Conservation (phyloP, 2,329 filamentous ascomycete genomes). For the Fusarium haematococcum region DNA sequence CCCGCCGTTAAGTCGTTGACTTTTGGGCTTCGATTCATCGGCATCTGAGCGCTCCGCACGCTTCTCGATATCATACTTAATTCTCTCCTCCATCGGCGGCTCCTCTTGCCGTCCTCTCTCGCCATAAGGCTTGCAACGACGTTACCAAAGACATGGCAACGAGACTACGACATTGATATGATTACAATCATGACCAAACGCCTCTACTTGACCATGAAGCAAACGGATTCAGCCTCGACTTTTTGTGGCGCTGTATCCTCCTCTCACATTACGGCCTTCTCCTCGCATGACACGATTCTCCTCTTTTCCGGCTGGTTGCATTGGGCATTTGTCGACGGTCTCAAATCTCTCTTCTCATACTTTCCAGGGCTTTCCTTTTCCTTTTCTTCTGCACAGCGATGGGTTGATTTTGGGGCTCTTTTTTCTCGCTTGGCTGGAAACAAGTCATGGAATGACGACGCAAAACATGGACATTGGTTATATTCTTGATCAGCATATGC, state of each 20-base stretch:
- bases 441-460: slow-evolving; percentile 24
- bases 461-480: slow-evolving; percentile 31
- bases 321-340: slow-evolving; percentile 24
- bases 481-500: slow-evolving; percentile 40
- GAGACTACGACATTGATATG: slow-evolving; percentile 42
- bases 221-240: slow-evolving; percentile 3
- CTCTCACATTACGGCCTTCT: slow-evolving; percentile 23
- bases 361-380: slow-evolving; percentile 12
- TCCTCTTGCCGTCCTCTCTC: slow-evolving; percentile 20
- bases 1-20: slow-evolving; percentile 56
- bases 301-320: slow-evolving; percentile 4
- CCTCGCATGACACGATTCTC: slow-evolving; percentile 3
- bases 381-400: slow-evolving; percentile 43
- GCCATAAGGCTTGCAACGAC: slow-evolving; percentile 39
- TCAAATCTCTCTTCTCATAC: slow-evolving; percentile 26
- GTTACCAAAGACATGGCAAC: slow-evolving; percentile 48
- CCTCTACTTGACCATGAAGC: slow-evolving; percentile 10
- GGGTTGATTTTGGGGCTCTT: slow-evolving; percentile 27
- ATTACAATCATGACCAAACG: slow-evolving; percentile 33
- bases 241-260: slow-evolving; percentile 1
- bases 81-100: slow-evolving; percentile 12
- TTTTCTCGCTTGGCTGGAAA: slow-evolving; percentile 29
- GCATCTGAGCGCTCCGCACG: slow-evolving; percentile 12
- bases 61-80: slow-evolving; percentile 11
- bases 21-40: slow-evolving; percentile 43